A percentile compares a stretch with the other conserved stretches of the same genome.
These are phyloP conservation scores for Coelastrella sp. DNA, from an alignment of 139 green algal genomes.

Conservation along the genomic window DNA sequence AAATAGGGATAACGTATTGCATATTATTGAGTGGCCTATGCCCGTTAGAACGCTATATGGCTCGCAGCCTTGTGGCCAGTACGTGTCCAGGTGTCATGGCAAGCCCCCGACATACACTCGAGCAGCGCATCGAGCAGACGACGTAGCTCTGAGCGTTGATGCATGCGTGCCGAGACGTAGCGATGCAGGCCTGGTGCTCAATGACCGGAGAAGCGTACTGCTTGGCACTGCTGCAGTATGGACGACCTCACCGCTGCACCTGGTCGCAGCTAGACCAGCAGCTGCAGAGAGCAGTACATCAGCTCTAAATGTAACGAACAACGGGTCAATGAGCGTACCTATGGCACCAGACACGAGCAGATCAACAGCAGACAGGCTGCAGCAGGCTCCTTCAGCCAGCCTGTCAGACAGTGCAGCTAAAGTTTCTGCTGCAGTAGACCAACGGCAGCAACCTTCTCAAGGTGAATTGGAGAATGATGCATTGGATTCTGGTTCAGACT, in stretches of 20 bases:
- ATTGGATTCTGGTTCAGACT: neutral
- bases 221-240: neutral
- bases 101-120: neutral
- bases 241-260: neutral
- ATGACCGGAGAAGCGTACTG: neutral
- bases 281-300: neutral
- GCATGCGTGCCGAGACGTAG: too few species aligned
- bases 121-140: too few species aligned
- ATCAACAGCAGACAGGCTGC: too few species aligned
- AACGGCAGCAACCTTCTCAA: neutral
- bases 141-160: too few species aligned
- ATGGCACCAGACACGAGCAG: too few species aligned
- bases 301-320: too few species aligned
- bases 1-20: neutral
- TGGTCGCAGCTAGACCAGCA: neutral
- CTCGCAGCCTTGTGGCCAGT: neutral
- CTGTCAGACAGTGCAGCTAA: too few species aligned
- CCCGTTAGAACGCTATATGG: neutral
- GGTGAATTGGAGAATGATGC: neutral
- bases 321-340: too few species aligned
- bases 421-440: slow-evolving; percentile 7
- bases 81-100: neutral
- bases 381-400: too few species aligned
- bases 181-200: too few species aligned
- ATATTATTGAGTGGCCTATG: neutral